Base-by-base conservation (phyloP, 495 filamentous ascomycete genomes). In the Oleoguttula mirabilis region DNA sequence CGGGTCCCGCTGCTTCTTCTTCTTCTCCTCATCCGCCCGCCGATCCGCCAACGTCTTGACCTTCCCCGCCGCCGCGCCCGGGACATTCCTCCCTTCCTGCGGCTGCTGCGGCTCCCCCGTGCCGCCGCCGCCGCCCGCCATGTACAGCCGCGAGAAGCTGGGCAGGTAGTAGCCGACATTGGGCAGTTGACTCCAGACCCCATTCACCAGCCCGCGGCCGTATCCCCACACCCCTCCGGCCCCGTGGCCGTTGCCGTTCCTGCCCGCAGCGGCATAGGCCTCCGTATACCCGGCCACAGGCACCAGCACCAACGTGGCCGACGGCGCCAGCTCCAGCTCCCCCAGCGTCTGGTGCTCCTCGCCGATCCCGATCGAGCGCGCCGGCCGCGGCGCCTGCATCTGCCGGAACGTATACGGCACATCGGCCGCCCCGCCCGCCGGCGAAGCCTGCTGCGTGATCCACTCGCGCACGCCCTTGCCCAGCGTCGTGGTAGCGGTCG, bases 401-500 rank as follows among this genome's bases (percentile, higher is more conserved):
- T 88, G 76, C 53, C 87, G 86, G 61, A 96, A 85, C 22, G 73
- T 80, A 58, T 86, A 96, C 2, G 82, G 79, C 17, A 22, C 57
- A 47, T 32, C 66, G 61, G 61, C 41, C 36, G 39, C 21, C 14
- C 45, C 48, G 4, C 12, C 20, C 14, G 30, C 56, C 49, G 38
- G 32, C 27, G 23, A 31, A 45, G 54, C 57, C 36, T 48, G 10
- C 21, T 72, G 64, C 27, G 66, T 62, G 10, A 96, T 67, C 84
- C 84, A 95, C 3, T 68, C 51, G 3, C 88, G 72, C 2, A 96
- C 82, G 28, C 82, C 73, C 4, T 54, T 62, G 10, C 63, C 57
- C n/a, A 95, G 69, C 11, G 73, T 82, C 10, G 73, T 66, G 1
- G 64, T 65, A 16, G 42, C 20, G 33, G 75, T 71, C 0, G 71